These are phyloP conservation scores for Acorus gramineus DNA, from an alignment of 106 monocot genomes.

Conservation along the genomic window DNA sequence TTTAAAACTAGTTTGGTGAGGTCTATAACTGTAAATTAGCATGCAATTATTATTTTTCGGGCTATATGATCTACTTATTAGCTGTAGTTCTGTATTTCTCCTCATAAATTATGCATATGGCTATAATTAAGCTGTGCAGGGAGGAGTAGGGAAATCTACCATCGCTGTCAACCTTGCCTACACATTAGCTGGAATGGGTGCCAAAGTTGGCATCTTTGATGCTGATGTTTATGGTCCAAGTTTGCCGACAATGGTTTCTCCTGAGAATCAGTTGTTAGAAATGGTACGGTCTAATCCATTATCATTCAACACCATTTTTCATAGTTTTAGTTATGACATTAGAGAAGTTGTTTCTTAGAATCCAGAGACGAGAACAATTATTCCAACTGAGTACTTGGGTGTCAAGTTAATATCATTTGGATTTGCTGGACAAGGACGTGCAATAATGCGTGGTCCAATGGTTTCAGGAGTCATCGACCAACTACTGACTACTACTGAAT, in stretches of 20 bases:
- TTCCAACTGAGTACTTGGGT: slow-evolving; percentile 86
- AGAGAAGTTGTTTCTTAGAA: slow-evolving; percentile 55
- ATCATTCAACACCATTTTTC: no score
- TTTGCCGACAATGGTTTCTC: slow-evolving; percentile 96
- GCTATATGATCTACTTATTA: no score
- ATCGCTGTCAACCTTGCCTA: slow-evolving; percentile 69
- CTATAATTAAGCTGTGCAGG: slow-evolving; percentile 20
- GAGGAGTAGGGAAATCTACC: slow-evolving; percentile 72
- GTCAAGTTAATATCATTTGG: slow-evolving; percentile 97
- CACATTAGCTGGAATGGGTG: slow-evolving; percentile 72
- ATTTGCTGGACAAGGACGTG: slow-evolving; percentile 94
- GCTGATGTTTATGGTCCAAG: slow-evolving; percentile 98
- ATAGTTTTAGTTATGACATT: slow-evolving; percentile 11
- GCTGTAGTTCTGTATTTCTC: no score
- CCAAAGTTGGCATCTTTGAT: slow-evolving; percentile 94
- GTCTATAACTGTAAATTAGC: no score
- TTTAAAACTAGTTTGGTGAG: no score
- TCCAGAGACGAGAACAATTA: slow-evolving; percentile 72
- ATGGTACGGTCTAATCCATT: slow-evolving; percentile 38
- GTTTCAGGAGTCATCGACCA: slow-evolving; percentile 96
- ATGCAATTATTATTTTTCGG: no score
- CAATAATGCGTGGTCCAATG: slow-evolving; percentile 97
- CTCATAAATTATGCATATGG: no score
- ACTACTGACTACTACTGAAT: slow-evolving; percentile 85
- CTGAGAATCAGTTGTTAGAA: slow-evolving; percentile 73